Conservation (phyloP, 2,329 filamentous ascomycete species). For the Parastagonospora avenae region DNA sequence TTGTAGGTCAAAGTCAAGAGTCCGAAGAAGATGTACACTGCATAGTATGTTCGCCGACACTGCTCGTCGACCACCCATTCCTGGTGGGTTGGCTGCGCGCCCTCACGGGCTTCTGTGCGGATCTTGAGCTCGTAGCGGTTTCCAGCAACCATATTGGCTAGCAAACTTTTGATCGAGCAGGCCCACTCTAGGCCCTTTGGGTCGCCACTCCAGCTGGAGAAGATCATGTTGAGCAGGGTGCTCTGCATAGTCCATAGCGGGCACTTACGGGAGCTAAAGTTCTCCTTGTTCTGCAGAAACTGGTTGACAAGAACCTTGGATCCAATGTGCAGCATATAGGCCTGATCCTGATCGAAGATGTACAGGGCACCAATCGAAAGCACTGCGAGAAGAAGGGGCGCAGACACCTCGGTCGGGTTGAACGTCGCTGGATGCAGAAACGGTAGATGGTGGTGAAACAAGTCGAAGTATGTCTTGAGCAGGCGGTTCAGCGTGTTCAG, state of each 20-base stretch:
- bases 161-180: conserved; percentile 96
- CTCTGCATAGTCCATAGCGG: conserved; percentile 98
- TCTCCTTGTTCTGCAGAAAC: conserved; percentile 97
- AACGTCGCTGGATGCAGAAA: conserved; percentile 95
- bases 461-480: conserved; percentile 91
- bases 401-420: conserved; percentile 76
- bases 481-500: conserved; percentile 86
- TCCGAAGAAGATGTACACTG: conserved; percentile 98
- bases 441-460: conserved; percentile 96
- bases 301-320: conserved; percentile 97
- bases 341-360: conserved; percentile 95
- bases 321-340: conserved; percentile 95
- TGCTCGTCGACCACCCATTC: conserved; percentile 98
- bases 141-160: conserved; percentile 98
- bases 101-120: conserved; percentile 84
- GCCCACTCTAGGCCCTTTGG: conserved; percentile 98
- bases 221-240: conserved; percentile 96
- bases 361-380: conserved; percentile 95
- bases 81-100: conserved; percentile 73
- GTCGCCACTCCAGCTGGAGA: conserved; percentile 98
- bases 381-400: conserved; percentile 84
- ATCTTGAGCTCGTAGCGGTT: conserved; percentile 96
- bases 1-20: conserved; percentile 95
- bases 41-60: conserved; percentile 94
- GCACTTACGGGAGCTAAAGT: conserved; percentile 97